Evolutionary conservation across 2,329 filamentous ascomycete species (phyloP).

Genomic region (Fulvia fulva): DNA sequence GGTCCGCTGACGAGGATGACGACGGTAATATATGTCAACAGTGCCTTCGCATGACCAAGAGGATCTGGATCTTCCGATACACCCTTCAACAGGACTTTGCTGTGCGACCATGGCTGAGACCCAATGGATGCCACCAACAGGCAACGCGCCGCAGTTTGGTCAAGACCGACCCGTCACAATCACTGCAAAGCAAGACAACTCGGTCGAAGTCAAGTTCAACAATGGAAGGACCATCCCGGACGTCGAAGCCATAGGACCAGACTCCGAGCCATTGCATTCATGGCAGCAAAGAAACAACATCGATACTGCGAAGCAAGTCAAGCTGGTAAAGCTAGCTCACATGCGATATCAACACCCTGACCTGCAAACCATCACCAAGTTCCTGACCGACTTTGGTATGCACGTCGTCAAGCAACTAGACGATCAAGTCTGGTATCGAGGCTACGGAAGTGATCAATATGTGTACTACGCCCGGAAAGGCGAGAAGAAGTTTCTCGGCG

Average conservation of each 20-base stretch:
- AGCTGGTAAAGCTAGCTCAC: slow-evolving; percentile 46
- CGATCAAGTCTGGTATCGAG: slow-evolving; percentile 39
- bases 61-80: background rate
- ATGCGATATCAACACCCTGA: slow-evolving; percentile 55
- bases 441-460: slow-evolving; percentile 44
- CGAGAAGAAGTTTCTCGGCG: slow-evolving; percentile 40
- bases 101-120: slow-evolving; percentile 19
- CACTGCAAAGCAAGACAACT: slow-evolving; percentile 18
- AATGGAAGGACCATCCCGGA: slow-evolving; percentile 39
- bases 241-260: slow-evolving; percentile 35
- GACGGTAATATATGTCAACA: background rate
- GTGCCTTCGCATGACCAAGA: background rate
- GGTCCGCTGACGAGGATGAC: background rate
- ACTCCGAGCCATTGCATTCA: slow-evolving; percentile 34
- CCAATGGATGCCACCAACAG: slow-evolving; percentile 17
- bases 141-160: slow-evolving; percentile 25
- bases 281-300: slow-evolving; percentile 41
- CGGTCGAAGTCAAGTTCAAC: slow-evolving; percentile 33
- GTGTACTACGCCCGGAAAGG: slow-evolving; percentile 43
- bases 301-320: slow-evolving; percentile 43
- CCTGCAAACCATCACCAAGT: slow-evolving; percentile 46
- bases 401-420: slow-evolving; percentile 37
- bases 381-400: slow-evolving; percentile 45
- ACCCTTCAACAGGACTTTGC: background rate
- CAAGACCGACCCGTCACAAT: slow-evolving; percentile 27